Conservation (phyloP, 2,329 filamentous ascomycete genomes). For the Paracoccidioides brasiliensis region DNA sequence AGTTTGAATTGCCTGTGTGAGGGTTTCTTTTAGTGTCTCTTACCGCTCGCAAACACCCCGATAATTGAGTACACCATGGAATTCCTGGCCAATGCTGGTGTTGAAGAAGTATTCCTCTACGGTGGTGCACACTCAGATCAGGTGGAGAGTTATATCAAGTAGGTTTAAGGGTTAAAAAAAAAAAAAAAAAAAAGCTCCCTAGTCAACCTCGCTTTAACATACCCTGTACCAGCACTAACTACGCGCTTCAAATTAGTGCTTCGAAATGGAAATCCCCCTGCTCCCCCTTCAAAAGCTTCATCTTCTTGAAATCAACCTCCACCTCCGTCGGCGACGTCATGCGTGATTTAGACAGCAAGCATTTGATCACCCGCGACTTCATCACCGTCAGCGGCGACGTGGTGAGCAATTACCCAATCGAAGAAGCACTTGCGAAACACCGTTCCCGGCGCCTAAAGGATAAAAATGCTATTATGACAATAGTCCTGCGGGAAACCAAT, state of each 20-base stretch:
- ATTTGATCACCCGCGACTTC: conserved; percentile 79
- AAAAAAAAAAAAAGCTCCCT: background rate
- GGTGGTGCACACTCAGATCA: conserved; percentile 76
- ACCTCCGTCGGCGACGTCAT: conserved; percentile 86
- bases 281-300: conserved; percentile 67
- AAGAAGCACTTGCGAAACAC: conserved; percentile 63
- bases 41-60: conserved; percentile 84
- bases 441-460: conserved; percentile 66
- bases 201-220: background rate
- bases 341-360: conserved; percentile 78
- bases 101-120: conserved; percentile 90
- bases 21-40: conserved; percentile 55
- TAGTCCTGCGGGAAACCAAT: conserved; percentile 72
- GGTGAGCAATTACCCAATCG: conserved; percentile 79
- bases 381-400: conserved; percentile 86
- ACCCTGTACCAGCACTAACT: background rate
- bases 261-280: conserved; percentile 64
- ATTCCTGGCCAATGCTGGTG: conserved; percentile 85
- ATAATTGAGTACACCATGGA: conserved; percentile 97
- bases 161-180: no score
- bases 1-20: background rate
- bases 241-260: conserved; percentile 27
- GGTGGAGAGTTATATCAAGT: conserved; percentile 73
- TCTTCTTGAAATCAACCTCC: conserved; percentile 77
- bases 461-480: conserved; percentile 96